Conservation (phyloP, 208 protist species). For the Leishmania guyanensis region DNA sequence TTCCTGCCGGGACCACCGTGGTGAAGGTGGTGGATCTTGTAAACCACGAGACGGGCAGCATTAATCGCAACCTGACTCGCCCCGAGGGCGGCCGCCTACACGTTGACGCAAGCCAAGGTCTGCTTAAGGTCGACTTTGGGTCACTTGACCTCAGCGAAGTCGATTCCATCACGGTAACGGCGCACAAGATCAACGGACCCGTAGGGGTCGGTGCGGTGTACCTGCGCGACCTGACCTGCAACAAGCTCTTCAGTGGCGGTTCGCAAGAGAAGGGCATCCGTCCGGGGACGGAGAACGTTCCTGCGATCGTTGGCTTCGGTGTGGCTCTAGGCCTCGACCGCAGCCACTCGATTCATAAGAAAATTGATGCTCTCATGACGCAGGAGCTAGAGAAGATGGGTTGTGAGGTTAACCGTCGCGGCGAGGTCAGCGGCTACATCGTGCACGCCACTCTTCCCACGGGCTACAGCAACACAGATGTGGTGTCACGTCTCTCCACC, state of each 20-base stretch:
- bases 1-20: slow-evolving; percentile 14
- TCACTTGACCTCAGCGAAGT: slow-evolving; percentile 65
- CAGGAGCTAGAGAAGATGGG: slow-evolving; percentile 60
- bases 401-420: slow-evolving; percentile 79
- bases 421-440: slow-evolving; percentile 80
- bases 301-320: slow-evolving; percentile 78
- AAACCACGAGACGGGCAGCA: slow-evolving; percentile 78
- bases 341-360: slow-evolving; percentile 53
- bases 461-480: slow-evolving; percentile 70
- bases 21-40: slow-evolving; percentile 76
- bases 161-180: slow-evolving; percentile 77
- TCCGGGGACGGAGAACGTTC: slow-evolving; percentile 82
- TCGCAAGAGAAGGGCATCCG: slow-evolving; percentile 75
- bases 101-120: slow-evolving; percentile 72
- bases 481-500: slow-evolving; percentile 71
- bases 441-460: slow-evolving; percentile 79
- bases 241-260: slow-evolving; percentile 60
- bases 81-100: slow-evolving; percentile 64
- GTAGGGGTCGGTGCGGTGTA: slow-evolving; percentile 77
- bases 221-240: slow-evolving; percentile 54
- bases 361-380: slow-evolving; percentile 64
- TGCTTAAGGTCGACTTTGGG: slow-evolving; percentile 69
- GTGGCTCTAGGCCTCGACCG: slow-evolving; percentile 66
- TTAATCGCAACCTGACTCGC: slow-evolving; percentile 49
- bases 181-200: slow-evolving; percentile 86